These are phyloP conservation scores for Plenodomus tracheiphilus DNA, from an alignment of 2,329 filamentous ascomycete genomes.

Conservation along the genomic window DNA sequence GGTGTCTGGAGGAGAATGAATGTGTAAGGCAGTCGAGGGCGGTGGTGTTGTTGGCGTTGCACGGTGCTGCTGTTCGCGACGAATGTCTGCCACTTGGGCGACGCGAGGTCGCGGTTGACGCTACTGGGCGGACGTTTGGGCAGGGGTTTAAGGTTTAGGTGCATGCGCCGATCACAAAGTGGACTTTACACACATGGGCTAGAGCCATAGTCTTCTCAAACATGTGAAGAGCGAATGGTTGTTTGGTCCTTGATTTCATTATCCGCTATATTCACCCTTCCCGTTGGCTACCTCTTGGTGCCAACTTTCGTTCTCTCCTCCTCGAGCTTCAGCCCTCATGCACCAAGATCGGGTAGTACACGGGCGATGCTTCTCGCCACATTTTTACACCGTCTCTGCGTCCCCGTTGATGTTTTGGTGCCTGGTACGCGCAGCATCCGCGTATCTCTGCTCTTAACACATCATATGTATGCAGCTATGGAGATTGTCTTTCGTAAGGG, in stretches of 20 bases:
- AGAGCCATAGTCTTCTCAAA: conserved; percentile 1
- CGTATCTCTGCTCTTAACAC: too few relatives aligned
- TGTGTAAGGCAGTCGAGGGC: conserved; percentile 7
- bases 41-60: conserved; percentile 17
- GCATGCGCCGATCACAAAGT: conserved; percentile 32
- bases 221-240: not conserved
- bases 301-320: too few relatives aligned
- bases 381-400: too few relatives aligned
- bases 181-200: conserved; percentile 8
- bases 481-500: too few relatives aligned
- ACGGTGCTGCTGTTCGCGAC: conserved; percentile 30
- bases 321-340: too few relatives aligned
- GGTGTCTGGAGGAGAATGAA: conserved; percentile 1
- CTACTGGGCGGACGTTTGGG: conserved; percentile 30
- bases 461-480: too few relatives aligned
- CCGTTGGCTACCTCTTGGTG: too few relatives aligned
- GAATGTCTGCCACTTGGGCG: conserved; percentile 30
- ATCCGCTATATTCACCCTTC: too few relatives aligned
- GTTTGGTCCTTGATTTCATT: not conserved
- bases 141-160: conserved; percentile 38
- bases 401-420: too few relatives aligned
- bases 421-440: too few relatives aligned
- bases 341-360: too few relatives aligned
- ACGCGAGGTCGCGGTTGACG: conserved; percentile 36
- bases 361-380: too few relatives aligned